Base-by-base conservation (phyloP, 2,329 filamentous ascomycete genomes). In the Monilinia polystroma region DNA sequence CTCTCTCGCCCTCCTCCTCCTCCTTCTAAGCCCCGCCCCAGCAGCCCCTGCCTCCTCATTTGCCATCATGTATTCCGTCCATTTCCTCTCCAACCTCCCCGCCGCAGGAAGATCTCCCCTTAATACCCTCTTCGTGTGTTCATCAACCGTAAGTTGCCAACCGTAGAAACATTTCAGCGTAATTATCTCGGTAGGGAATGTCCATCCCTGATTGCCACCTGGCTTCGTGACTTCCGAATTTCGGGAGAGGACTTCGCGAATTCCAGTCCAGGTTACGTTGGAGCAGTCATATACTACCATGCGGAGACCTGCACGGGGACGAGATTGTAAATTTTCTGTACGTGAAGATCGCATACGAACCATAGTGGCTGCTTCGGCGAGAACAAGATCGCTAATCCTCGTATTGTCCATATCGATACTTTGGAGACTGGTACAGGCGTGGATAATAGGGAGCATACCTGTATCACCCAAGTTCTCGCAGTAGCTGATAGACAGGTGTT, bases 1-100 rank as follows among this genome's bases (percentile, higher is more conserved):
- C 76, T 96, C 92, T 57, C 93, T 84, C 2, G 92, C 92, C 68
- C 93, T 84, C 60, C 93, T 84, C 70, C 93, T 83, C 67, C 93
- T 82, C 64, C 93, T 82, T 64, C 93, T 83, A 2, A 84, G 81
- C 7, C 90, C 87, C 1, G 83, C 84, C 2, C 89, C 92, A 2
- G 80, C 82, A 3, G 85, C 85, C 3, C 89, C 90, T 0, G 90
- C 91, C 76, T 97, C 94, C 77, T 97, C 92, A 62, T 86, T 91
- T 20, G 91, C 88, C 79, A 96, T 91, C 93, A 97, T 97, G 77
- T 92, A 96, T 65, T 96, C 90, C 0, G 90, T 90, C 94, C 94
- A 98, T 77, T 94, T 96, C 70, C 88, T 84, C 81, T 97, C 93
- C 26, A 98, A 82, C n/a, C 91, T 83, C 49, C 83, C 84, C 0